Base-by-base conservation (phyloP, 257 asterid genomes). In the Avicennia marina region DNA sequence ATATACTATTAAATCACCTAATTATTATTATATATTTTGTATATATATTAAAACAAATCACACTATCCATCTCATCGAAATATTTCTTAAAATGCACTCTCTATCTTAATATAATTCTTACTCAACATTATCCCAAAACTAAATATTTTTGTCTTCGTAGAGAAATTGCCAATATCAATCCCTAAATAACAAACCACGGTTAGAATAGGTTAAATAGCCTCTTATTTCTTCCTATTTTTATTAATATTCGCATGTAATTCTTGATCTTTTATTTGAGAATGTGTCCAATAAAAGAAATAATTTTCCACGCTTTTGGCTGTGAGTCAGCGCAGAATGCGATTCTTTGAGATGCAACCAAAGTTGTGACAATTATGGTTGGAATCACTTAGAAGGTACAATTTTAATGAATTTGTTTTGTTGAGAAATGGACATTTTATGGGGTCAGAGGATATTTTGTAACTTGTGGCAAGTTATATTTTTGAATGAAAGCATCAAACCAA, bases 331-430 rank as follows among this genome's bases (percentile, higher is more conserved):
- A 56, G 56, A 29, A n/a, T n/a, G 44, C 21, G 47, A 46, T 33
- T 36, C 17, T 38, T 33, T 52, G 31, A 64, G 64, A 63, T 63
- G 72, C 41, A 54, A 55, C 27, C 68, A 39, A 41, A 40, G 58
- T 56, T 65, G 57, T 59, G 78, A 64, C 75, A 50, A 34, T 63
- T 59, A 46, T 70, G 73, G 60, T n/a, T 16, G 60, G 75, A 63
- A 77, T 73, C 80, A 67, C 56, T 51, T 31, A 48, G 38, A 52
- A 40, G 15, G 54, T 47, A 25, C 42, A 47, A 39, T 24, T 42
- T 42, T 55, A 13, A 31, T 53, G 46, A 62, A 10, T 68, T 44
- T 42, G 20, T 29, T 57, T 52, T 66, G 67, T 40, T 40, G 48
- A 65, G 6, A 69, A 60, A 32, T 15, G 72, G 65, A 36, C 57